Percentiles rank a stretch among this genome's conserved stretches.
phyloP scores from a whole-genome alignment of 1,139 yeast species.

The Candida glucosophila region DNA sequence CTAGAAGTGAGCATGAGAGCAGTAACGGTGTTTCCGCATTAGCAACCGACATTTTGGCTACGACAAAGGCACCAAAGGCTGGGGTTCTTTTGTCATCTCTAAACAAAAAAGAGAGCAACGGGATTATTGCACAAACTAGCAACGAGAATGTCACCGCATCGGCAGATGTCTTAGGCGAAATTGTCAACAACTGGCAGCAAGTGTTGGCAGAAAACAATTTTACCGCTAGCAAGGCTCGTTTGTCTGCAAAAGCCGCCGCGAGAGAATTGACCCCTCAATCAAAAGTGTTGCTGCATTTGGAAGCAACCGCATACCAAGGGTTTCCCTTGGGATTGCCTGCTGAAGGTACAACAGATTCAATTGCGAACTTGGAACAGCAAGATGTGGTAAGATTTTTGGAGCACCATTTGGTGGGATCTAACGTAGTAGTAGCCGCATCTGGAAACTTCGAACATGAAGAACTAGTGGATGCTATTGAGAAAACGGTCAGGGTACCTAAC shows the following conservation, averaged over 20 bases:
- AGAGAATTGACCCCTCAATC: constrained; percentile 38
- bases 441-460: constrained; percentile 67
- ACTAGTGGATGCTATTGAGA: constrained; percentile 54
- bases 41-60: constrained; percentile 42
- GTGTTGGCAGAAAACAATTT: constrained; percentile 26
- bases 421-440: constrained; percentile 62
- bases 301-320: constrained; percentile 78
- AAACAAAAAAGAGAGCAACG: constrained; percentile 46
- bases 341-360: constrained; percentile 60
- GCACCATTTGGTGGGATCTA: constrained; percentile 51
- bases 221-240: constrained; percentile 26
- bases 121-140: constrained; percentile 43
- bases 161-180: constrained; percentile 26
- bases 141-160: constrained; percentile 36
- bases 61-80: constrained; percentile 23
- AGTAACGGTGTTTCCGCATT: constrained; percentile 72
- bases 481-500: constrained; percentile 34
- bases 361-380: constrained; percentile 45
- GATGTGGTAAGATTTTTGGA: constrained; percentile 53
- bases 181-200: constrained; percentile 27
- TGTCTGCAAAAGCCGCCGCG: constrained; percentile 29
- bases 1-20: constrained; percentile 69
- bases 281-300: constrained; percentile 63
- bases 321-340: constrained; percentile 70
- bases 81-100: constrained; percentile 41